Evolutionary conservation across 208 protist species (phyloP).

Genomic region (Herpetomonas samuelpessoai): DNA sequence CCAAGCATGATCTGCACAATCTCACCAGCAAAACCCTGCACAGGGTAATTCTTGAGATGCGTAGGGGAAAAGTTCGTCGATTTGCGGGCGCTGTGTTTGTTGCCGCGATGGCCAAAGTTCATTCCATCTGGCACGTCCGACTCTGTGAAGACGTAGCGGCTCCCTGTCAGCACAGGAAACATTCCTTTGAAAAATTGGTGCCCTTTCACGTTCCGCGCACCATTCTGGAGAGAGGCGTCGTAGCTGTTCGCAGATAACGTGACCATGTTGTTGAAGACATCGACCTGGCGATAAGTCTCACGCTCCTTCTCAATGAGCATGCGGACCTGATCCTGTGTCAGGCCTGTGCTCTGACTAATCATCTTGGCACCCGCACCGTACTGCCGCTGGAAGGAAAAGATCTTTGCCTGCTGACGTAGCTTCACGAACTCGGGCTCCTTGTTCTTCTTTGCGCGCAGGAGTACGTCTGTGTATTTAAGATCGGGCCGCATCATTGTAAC

Average conservation of each 20-base stretch:
- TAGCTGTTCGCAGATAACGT: constrained; percentile 87
- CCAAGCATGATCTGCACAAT: constrained; percentile 93
- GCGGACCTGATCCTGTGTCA: constrained; percentile 89
- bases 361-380: constrained; percentile 92
- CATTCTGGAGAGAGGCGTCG: constrained; percentile 85
- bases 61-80: constrained; percentile 91
- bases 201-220: constrained; percentile 77
- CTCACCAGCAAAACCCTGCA: constrained; percentile 93
- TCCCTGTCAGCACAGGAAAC: constrained; percentile 90
- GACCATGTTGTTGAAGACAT: constrained; percentile 91
- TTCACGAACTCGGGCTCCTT: constrained; percentile 93
- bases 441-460: constrained; percentile 88
- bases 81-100: constrained; percentile 50
- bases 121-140: constrained; percentile 82
- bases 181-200: constrained; percentile 92
- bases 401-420: constrained; percentile 91
- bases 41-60: constrained; percentile 93
- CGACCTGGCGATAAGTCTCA: constrained; percentile 84
- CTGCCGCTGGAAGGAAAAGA: constrained; percentile 94
- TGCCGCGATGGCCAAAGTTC: constrained; percentile 27
- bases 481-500: constrained; percentile 92
- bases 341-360: constrained; percentile 89
- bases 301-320: constrained; percentile 91
- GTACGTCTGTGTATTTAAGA: constrained; percentile 88
- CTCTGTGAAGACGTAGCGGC: constrained; percentile 90